phyloP scores from a whole-genome alignment of 345 rosid genomes.

The Eucalyptus virginea region DNA sequence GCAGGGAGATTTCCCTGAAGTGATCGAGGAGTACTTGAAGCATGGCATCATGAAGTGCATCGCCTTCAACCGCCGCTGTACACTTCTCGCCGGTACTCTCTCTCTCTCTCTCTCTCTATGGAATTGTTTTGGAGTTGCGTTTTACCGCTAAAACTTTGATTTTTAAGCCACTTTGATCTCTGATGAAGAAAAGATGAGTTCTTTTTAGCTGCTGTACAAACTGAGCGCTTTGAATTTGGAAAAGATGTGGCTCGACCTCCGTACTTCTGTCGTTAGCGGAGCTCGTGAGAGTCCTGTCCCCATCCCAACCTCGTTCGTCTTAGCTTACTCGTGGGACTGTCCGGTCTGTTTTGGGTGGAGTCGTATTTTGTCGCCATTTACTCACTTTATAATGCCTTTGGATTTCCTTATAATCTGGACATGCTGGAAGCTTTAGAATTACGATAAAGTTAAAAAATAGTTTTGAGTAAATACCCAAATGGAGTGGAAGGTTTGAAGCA shows the following conservation, averaged over 20 bases:
- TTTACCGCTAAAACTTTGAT: neutral
- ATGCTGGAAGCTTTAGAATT: neutral
- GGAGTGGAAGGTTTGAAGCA: neutral
- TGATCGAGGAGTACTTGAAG: constrained; percentile 89
- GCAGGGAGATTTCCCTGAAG: constrained; percentile 98
- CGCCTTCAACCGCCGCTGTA: constrained; percentile 92
- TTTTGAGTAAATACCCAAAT: neutral
- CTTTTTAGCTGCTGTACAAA: neutral
- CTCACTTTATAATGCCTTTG: neutral
- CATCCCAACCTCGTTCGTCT: neutral
- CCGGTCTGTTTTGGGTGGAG: neutral
- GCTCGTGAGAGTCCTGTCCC: neutral
- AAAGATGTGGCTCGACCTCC: neutral
- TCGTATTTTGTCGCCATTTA: neutral
- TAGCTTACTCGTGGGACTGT: neutral
- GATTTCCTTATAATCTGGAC: neutral
- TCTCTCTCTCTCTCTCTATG: neutral
- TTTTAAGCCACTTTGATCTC: neutral
- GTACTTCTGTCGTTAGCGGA: neutral
- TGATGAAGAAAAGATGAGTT: neutral
- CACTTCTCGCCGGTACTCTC: constrained; percentile 76
- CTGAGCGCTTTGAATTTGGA: neutral
- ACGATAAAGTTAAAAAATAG: neutral
- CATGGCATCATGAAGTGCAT: constrained; percentile 91
- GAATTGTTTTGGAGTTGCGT: neutral